These are phyloP conservation scores for Orbilia oligospora DNA, from an alignment of 2,329 filamentous ascomycete genomes.

Conservation along the genomic window DNA sequence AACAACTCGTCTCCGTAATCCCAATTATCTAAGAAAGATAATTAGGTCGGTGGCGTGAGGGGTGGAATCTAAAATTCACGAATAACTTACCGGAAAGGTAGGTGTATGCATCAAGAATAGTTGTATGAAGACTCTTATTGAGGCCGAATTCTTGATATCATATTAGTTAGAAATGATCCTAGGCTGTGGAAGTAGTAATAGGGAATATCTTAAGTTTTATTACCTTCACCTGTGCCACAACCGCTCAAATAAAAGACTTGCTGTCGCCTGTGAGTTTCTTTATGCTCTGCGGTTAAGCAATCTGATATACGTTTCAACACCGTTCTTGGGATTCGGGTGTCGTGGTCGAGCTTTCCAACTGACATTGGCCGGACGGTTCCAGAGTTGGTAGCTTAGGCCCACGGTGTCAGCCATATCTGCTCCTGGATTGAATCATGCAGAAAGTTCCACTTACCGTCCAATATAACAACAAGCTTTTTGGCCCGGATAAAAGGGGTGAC, in stretches of 20 bases:
- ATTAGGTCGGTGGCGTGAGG: neutral
- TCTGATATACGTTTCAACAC: constrained; percentile 53
- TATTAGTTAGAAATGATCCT: neutral
- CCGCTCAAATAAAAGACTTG: constrained; percentile 50
- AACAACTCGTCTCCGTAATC: constrained; percentile 73
- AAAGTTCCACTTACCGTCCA: constrained; percentile 32
- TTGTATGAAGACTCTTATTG: constrained; percentile 45
- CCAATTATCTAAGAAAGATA: constrained; percentile 70
- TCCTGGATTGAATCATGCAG: neutral
- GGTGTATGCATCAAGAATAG: constrained; percentile 44
- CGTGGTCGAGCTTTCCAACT: neutral
- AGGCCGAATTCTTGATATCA: constrained; percentile 41
- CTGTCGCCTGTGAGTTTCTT: constrained; percentile 36
- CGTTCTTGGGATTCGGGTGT: constrained; percentile 29
- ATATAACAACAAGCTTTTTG: constrained; percentile 49
- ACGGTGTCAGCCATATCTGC: neutral
- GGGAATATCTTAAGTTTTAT: neutral
- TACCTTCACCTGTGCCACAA: constrained; percentile 42
- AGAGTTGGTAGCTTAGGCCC: neutral
- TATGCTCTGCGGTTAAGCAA: constrained; percentile 30
- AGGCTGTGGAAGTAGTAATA: neutral
- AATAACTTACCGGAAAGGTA: constrained; percentile 40
- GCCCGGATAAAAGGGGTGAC: constrained; percentile 10
- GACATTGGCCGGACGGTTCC: neutral
- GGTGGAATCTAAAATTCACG: neutral